Base-by-base conservation (phyloP, 108 stramenopile species). In the Chaetoceros muelleri region DNA sequence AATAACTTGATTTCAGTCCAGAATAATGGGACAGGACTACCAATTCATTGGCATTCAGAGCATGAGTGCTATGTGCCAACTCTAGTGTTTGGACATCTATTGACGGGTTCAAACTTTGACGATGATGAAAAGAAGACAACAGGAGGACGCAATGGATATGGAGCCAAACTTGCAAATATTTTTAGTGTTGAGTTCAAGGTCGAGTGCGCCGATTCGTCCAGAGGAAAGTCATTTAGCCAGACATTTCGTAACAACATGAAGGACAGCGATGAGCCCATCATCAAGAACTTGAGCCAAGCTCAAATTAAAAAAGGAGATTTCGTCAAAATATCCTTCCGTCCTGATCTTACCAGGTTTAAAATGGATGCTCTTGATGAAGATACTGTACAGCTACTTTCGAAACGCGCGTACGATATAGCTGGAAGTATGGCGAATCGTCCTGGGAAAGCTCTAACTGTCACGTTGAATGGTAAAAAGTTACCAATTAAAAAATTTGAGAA, bases 131-230 rank as follows among this genome's bases (percentile, higher is more conserved):
- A 94, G 80, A 97, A 97, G 72, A 95, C 95, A 18, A 98, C 97
- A 0, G 98, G 99, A 1, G 99, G 99, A 17, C 84, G 99, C 7
- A 97, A 99, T 70, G 99, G 99, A 25, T 99, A 96, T 67, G 99
- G 99, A 19, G 99, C 98, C 28, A 98, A 99, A 74, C 76, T 99
- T 40, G 93, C 99, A 40, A 99, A 99, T 74, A 98, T 99, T 57
- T 99, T 99, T 76, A 89, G 86, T 21, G 92, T 75, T 2, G 52
- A 82, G 53, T 92, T 92, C 70, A 67, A 72, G 49, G 84, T 96
- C 1, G 98, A 99, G 68, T 97, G 96, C 44, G 68, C 82, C 17
- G 99, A 99, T 62, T 55, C 80, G 0, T 45, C 67, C 10, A 28
- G 60, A 44, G 95, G 93, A 0, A 56, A 79, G 55, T 79, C 75